Percentiles rank a stretch among this genome's conserved stretches.
Conservation (phyloP, 2,329 filamentous ascomycete genomes). For the Trichoderma harzianum region DNA sequence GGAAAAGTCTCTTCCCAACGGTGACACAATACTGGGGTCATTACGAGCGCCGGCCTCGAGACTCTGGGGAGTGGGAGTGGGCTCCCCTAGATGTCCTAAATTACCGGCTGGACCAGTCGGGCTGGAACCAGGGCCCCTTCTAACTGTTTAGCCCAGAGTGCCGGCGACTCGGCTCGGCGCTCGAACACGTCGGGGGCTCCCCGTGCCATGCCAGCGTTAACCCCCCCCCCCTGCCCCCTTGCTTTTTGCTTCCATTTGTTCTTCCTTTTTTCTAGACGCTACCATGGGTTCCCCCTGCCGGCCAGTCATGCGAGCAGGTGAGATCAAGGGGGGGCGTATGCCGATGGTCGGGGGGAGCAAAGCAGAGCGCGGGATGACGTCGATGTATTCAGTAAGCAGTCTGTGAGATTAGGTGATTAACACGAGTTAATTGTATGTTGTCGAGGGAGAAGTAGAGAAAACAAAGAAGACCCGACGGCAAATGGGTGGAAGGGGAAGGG, state of each 20-base stretch:
- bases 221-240: background rate
- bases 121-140: constrained; percentile 7
- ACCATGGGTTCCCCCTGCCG: constrained; percentile 6
- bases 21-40: constrained; percentile 17
- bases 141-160: constrained; percentile 10
- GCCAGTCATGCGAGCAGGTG: constrained; percentile 16
- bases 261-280: constrained; percentile 14
- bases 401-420: background rate
- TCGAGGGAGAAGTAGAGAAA: background rate
- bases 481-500: background rate
- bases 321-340: constrained; percentile 10
- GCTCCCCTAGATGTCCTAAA: constrained; percentile 2
- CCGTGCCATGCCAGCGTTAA: background rate
- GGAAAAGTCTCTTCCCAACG: background rate
- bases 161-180: constrained; percentile 16
- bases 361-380: constrained; percentile 18
- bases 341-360: background rate
- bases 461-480: background rate
- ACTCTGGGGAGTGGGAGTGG: constrained; percentile 7
- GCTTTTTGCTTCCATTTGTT: constrained; percentile 9
- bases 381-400: background rate
- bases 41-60: background rate
- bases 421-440: background rate
- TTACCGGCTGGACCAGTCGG: constrained; percentile 10
- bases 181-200: constrained; percentile 16